Evolutionary conservation across 2,329 filamentous ascomycete genomes (phyloP).

Genomic region (Endothia cerciana): DNA sequence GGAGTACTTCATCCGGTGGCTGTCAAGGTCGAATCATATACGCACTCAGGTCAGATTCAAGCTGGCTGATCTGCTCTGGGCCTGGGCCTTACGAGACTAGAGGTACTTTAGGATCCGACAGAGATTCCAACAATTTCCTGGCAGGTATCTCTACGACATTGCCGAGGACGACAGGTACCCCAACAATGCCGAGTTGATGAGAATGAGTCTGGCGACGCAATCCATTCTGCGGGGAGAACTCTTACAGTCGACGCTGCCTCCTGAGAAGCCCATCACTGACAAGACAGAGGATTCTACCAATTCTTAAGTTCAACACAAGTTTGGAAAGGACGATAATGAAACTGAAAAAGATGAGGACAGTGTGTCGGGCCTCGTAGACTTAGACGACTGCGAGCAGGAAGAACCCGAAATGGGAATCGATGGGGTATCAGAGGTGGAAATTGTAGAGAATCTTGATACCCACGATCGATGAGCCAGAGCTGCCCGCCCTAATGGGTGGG

Average conservation of each 20-base stretch:
- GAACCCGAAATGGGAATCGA: not conserved
- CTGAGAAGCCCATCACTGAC: not conserved
- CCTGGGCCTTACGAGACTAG: constrained; percentile 20
- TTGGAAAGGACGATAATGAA: not conserved
- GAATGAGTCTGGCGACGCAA: not conserved
- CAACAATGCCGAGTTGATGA: not conserved
- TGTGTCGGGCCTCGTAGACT: not conserved
- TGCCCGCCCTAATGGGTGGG: not conserved
- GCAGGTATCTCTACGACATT: constrained; percentile 12
- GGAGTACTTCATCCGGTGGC: constrained; percentile 7
- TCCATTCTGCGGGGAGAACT: constrained; percentile 10
- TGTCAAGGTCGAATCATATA: not conserved
- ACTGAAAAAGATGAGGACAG: not conserved
- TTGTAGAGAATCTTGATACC: not conserved
- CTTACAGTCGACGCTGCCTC: constrained; percentile 4
- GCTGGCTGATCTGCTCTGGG: not conserved
- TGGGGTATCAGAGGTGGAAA: not conserved
- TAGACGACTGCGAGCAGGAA: not conserved
- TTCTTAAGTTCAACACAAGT: not conserved
- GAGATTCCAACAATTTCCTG: not conserved
- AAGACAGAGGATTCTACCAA: not conserved
- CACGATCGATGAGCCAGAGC: not conserved
- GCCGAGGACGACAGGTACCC: constrained; percentile 12
- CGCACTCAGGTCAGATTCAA: not conserved
- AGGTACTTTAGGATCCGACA: constrained; percentile 11